Evolutionary conservation across 2,329 filamentous ascomycete genomes (phyloP).

Genomic region (Stagonosporopsis tanaceti): DNA sequence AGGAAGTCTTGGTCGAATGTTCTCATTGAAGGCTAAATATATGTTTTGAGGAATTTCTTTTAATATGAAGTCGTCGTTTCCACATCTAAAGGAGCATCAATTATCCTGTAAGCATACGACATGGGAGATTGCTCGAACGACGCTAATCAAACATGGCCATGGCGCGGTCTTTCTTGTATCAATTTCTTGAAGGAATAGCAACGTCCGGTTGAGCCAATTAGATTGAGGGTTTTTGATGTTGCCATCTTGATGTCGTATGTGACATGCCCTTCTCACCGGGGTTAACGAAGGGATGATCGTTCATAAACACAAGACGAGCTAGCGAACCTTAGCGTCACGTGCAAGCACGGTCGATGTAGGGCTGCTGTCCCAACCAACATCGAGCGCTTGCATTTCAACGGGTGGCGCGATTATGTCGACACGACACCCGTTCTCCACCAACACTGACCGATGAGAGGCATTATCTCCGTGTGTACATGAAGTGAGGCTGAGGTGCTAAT

Average conservation of each 20-base stretch:
- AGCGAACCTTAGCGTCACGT: too few relatives aligned
- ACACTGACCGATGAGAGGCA: too few relatives aligned
- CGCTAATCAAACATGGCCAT: constrained; percentile 45
- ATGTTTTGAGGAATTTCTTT: constrained; percentile 36
- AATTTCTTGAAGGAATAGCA: constrained; percentile 43
- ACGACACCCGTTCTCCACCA: too few relatives aligned
- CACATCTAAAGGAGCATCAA: constrained; percentile 25
- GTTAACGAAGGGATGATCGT: too few relatives aligned
- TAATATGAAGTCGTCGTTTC: constrained; percentile 27
- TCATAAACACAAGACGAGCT: too few relatives aligned
- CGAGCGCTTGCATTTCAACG: too few relatives aligned
- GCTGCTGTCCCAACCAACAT: too few relatives aligned
- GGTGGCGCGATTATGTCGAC: too few relatives aligned
- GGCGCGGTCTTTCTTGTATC: constrained; percentile 43
- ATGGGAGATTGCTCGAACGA: constrained; percentile 22
- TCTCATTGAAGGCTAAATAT: constrained; percentile 29
- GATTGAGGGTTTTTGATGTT: background rate
- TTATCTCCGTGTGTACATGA: too few relatives aligned
- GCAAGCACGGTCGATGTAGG: too few relatives aligned
- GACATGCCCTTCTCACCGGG: background rate
- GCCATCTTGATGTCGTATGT: background rate
- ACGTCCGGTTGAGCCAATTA: constrained; percentile 26
- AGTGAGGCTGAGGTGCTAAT: too few relatives aligned
- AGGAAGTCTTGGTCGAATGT: constrained; percentile 34
- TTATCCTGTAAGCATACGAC: background rate